Evolutionary conservation across 257 asterid species (phyloP).

Genomic region (Scutellaria baicalensis): DNA sequence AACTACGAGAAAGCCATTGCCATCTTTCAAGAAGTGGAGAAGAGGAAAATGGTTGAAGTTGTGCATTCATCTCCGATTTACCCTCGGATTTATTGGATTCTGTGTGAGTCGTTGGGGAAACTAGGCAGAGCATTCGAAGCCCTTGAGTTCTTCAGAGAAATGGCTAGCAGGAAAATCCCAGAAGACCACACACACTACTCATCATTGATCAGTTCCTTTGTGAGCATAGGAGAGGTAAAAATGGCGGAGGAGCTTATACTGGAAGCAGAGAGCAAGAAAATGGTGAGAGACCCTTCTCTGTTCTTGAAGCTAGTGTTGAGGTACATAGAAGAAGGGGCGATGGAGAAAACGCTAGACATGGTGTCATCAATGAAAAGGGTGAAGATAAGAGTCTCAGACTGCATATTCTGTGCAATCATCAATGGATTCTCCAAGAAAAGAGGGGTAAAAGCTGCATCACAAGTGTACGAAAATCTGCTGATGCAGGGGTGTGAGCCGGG

Average conservation of each 20-base stretch:
- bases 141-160: conserved; percentile 53
- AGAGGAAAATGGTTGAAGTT: not conserved
- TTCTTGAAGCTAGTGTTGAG: conserved; percentile 67
- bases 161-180: conserved; percentile 34
- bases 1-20: conserved; percentile 30
- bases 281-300: conserved; percentile 74
- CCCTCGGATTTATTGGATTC: conserved; percentile 40
- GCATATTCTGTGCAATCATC: conserved; percentile 77
- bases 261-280: conserved; percentile 68
- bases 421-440: conserved; percentile 62
- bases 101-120: conserved; percentile 66
- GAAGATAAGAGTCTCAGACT: conserved; percentile 62
- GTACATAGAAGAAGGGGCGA: conserved; percentile 48
- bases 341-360: conserved; percentile 56
- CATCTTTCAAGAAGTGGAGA: conserved; percentile 44
- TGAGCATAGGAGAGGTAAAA: conserved; percentile 37
- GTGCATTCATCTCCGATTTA: conserved; percentile 4
- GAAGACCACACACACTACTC: conserved; percentile 60
- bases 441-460: conserved; percentile 38
- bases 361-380: conserved; percentile 53
- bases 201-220: conserved; percentile 49
- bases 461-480: conserved; percentile 55
- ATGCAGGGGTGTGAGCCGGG: conserved; percentile 63
- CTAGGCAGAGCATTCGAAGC: conserved; percentile 52
- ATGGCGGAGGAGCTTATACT: conserved; percentile 61